Conservation (phyloP, 306 rosid species). For the Sechiopsis laciniata region DNA sequence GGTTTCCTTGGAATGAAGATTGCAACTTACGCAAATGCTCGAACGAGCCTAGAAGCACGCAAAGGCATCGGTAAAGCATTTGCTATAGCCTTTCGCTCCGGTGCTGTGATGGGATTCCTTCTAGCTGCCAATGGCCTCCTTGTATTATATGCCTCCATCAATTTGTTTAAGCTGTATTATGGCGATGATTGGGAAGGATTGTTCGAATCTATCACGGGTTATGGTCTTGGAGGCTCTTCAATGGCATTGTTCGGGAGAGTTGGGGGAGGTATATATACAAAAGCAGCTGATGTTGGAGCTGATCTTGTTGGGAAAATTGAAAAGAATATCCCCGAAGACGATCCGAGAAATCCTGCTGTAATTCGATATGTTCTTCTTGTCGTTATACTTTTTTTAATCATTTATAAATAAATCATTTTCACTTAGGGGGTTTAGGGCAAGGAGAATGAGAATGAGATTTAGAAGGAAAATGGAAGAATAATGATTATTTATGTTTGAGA, state of each 20-base stretch:
- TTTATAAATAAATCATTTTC: too few species aligned
- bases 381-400: too few species aligned
- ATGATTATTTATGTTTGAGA: too few species aligned
- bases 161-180: conserved; percentile 56
- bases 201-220: conserved; percentile 63
- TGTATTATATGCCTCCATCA: conserved; percentile 45
- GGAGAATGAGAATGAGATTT: too few species aligned
- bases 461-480: too few species aligned
- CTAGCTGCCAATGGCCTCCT: conserved; percentile 66
- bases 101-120: conserved; percentile 67
- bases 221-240: conserved; percentile 71
- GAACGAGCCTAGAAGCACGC: conserved; percentile 59
- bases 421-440: too few species aligned
- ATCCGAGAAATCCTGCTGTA: conserved; percentile 69
- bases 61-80: conserved; percentile 60
- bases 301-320: conserved; percentile 66
- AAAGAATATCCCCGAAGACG: conserved; percentile 64
- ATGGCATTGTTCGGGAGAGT: conserved; percentile 78
- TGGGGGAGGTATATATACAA: conserved; percentile 71
- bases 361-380: conserved; percentile 16
- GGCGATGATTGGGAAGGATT: conserved; percentile 78
- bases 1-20: conserved; percentile 70
- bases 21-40: conserved; percentile 67
- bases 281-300: conserved; percentile 85
- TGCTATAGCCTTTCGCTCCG: conserved; percentile 49